Evolutionary conservation across 2,329 filamentous ascomycete species (phyloP), one percentile per base, ranked within the genome.

Genomic region (Exophiala alcalophila): DNA sequence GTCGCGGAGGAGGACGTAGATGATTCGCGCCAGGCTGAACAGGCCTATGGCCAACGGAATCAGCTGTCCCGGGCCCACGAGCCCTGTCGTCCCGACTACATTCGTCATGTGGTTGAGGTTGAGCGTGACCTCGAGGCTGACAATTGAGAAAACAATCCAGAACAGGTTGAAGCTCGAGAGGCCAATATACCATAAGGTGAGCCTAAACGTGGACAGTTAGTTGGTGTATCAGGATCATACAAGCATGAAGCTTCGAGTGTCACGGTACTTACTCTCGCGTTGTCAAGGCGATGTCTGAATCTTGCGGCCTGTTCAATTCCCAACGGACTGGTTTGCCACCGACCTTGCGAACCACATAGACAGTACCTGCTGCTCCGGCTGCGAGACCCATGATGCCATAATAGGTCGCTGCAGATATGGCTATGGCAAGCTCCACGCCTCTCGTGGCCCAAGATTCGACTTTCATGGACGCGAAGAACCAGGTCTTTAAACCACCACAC

Each of bases 111-210:
- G 36, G 21, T 52, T 52, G 29, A 43, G 20, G 28, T 49, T 49
- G 12, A 52, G 29, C 8, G 45, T 49, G 18, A 52, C 9, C 16
- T 52, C 49, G 38, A 52, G 43, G 29, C 36, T 37, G 28, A 40
- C 11, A 12, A 50, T 50, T 27, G 38, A 12, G 28, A 43, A 50
- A 9, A 50, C 15, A 18, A 50, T 50, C 42, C 37, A 46, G 37
- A 30, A 19, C 11, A 50, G 28, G 23, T 50, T 50, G 42, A 50
- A 46, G 28, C 24, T 36, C 11, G 40, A 43, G 4, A 43, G 40
- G 24, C 14, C 26, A 10, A 43, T 29, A 19, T 37, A 43, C 40
- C 40, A 43, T 7, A 27, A 12, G 2, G 40, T 36, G 19, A 39
- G 11, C 25, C 25, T 29, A 10, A 12, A 32, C 16, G n/a, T n/a